These are phyloP conservation scores for Ophiocordyceps robertsii DNA, from an alignment of 2,329 filamentous ascomycete species.

Conservation along the genomic window DNA sequence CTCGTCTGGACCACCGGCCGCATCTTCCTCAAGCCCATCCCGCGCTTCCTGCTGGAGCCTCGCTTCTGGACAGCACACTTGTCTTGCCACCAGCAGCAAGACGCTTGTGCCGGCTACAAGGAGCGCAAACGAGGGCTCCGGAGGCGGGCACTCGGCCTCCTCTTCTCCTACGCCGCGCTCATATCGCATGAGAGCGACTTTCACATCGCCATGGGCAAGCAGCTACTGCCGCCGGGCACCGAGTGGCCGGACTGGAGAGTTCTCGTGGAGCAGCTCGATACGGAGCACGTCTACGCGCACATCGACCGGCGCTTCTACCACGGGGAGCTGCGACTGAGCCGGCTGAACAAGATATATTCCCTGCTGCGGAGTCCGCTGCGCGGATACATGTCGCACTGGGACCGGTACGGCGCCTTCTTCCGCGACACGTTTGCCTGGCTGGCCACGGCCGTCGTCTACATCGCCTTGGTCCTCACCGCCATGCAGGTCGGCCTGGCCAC, in stretches of 20 bases:
- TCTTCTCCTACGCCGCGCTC: conserved; percentile 5
- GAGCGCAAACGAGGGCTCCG: background rate
- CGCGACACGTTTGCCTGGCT: conserved; percentile 27
- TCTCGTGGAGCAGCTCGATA: conserved; percentile 11
- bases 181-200: conserved; percentile 22
- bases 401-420: conserved; percentile 26
- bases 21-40: conserved; percentile 20
- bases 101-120: background rate
- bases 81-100: background rate
- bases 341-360: conserved; percentile 20
- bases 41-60: conserved; percentile 18
- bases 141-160: conserved; percentile 1
- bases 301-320: conserved; percentile 24
- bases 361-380: conserved; percentile 12
- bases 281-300: conserved; percentile 13
- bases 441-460: conserved; percentile 23
- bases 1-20: conserved; percentile 12
- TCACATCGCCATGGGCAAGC: conserved; percentile 14
- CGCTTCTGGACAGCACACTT: conserved; percentile 3
- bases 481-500: conserved; percentile 33
- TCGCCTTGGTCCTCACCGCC: conserved; percentile 30
- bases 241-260: conserved; percentile 23
- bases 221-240: conserved; percentile 18
- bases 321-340: conserved; percentile 25
- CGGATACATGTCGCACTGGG: conserved; percentile 12